Evolutionary conservation across 352 stramenopile genomes (phyloP), one percentile per base, ranked within the genome.

Genomic region (Phytophthora cactorum): DNA sequence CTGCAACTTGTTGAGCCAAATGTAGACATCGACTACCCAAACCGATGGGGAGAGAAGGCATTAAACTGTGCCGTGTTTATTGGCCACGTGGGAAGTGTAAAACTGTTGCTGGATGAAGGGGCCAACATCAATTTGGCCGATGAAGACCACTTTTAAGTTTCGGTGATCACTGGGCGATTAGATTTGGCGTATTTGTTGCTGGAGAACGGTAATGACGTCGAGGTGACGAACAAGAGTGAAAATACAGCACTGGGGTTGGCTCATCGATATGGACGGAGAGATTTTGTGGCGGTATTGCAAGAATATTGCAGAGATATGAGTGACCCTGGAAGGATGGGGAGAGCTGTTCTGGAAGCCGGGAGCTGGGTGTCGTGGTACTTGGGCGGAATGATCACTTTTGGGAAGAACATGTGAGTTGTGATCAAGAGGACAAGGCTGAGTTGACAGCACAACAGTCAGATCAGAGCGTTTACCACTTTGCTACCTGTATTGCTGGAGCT

Each of bases 401-500:
- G 36, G 36, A 41, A 22, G 17, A 22, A 22, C 17, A 22, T 22
- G 17, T 22, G 17, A 22, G 17, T 22, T 22, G 17, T 22, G 17
- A 22, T 22, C 17, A 41, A 4, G 36, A 41, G 36, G 36, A 41
- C 8, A 15, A 41, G 36, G 3, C 36, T 9, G 9, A 15, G 0
- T 22, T 22, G 0, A 22, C 17, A 22, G 17, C 17, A 22, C 17
- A 22, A 15, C 8, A 28, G 5, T 11, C 34, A 38, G 36, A 22
- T n/a, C 15, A 4, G 15, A 66, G 31, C 36, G 0, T 45, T 68
- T 9, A 57, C 39, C 8, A 50, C 4, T 14, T 28, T 59, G 31
- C 29, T 69, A 10, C 52, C 47, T 15, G 12, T 43, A 9, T 50
- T 64, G 12, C 25, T 59, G 17, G 54, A 8, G 29, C 29, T 34